These are phyloP conservation scores for Pterulicium gracile DNA, from an alignment of 1,284 basidiomycete species.

Conservation along the genomic window DNA sequence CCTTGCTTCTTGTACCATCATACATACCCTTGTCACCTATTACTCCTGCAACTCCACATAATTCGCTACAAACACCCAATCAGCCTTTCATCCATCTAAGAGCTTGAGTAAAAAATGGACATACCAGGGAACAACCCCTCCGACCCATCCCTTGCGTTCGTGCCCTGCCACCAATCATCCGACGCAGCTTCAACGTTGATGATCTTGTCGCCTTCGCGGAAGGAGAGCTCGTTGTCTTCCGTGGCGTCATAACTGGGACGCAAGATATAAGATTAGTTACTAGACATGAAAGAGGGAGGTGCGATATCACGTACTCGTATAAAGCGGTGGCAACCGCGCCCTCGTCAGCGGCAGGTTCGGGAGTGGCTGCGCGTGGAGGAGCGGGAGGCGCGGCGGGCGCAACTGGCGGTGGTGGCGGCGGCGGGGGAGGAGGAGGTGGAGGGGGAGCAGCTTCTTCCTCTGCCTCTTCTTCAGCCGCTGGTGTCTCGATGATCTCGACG, in stretches of 20 bases:
- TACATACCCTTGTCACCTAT: too few relatives aligned
- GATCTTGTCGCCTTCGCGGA: constrained; percentile 75
- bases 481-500: constrained; percentile 54
- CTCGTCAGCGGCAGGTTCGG: constrained; percentile 30
- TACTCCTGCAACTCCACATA: constrained; percentile 50
- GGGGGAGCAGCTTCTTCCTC: constrained; percentile 22
- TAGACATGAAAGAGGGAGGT: constrained; percentile 1
- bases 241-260: constrained; percentile 64
- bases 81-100: constrained; percentile 1
- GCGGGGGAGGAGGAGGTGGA: constrained; percentile 24
- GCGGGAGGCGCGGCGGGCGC: constrained; percentile 22
- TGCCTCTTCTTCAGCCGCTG: constrained; percentile 25
- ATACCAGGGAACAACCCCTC: constrained; percentile 78
- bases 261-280: not conserved
- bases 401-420: constrained; percentile 16
- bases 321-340: constrained; percentile 60
- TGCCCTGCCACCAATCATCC: constrained; percentile 89
- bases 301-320: constrained; percentile 51
- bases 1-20: too few relatives aligned
- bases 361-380: constrained; percentile 19
- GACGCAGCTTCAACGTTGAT: constrained; percentile 59
- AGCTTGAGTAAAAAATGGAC: constrained; percentile 9
- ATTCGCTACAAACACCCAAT: constrained; percentile 29
- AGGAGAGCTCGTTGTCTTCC: constrained; percentile 84
- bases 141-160: constrained; percentile 39